Conservation (phyloP, 306 rosid genomes). For the Malus fusca region DNA sequence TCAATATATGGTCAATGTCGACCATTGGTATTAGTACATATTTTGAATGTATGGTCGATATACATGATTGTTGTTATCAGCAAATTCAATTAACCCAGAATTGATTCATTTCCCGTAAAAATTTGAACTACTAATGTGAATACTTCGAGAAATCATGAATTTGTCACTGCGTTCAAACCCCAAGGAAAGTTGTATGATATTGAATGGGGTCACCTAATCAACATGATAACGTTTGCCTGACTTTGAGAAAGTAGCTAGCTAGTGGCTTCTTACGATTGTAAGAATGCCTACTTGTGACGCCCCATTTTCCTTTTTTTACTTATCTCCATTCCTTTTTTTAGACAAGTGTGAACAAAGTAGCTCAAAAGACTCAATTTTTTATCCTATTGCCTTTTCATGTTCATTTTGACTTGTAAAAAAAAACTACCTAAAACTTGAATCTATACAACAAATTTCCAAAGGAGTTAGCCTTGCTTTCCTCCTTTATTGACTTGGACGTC, state of each 20-base stretch:
- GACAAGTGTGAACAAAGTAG: not conserved
- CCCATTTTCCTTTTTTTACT: not conserved
- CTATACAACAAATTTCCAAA: not conserved
- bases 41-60: no score
- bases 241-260: constrained; percentile 5
- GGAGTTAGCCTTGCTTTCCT: not conserved
- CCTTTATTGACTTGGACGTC: not conserved
- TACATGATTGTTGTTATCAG: not conserved
- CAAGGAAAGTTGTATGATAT: constrained; percentile 10
- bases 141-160: not conserved
- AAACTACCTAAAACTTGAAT: not conserved
- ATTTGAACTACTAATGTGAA: not conserved
- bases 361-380: not conserved
- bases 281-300: constrained; percentile 71
- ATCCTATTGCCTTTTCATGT: not conserved
- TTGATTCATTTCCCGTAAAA: not conserved
- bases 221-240: constrained; percentile 14
- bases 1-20: no score
- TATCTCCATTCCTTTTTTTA: not conserved
- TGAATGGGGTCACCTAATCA: constrained; percentile 36
- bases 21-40: not conserved
- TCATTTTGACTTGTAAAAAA: not conserved
- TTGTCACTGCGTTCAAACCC: not conserved
- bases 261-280: constrained; percentile 76
- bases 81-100: not conserved